phyloP scores from a whole-genome alignment of 192 early-diverging fungal species.

The Jimgerdemannia lactiflua region DNA sequence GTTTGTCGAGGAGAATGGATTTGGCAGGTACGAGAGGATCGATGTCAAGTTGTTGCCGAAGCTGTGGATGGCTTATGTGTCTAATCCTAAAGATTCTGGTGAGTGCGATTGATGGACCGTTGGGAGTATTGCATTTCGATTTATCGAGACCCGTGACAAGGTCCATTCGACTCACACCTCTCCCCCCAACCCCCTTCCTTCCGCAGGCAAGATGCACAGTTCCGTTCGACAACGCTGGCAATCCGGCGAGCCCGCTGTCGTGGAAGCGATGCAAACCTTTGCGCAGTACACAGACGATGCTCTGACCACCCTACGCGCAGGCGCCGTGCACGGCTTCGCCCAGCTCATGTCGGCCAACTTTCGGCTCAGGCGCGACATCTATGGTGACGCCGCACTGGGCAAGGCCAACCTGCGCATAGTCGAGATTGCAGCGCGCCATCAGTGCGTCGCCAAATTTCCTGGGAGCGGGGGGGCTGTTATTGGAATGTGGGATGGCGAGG shows the following conservation, averaged over 20 bases:
- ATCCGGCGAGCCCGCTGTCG: conserved; percentile 51
- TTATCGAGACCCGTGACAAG: too few relatives aligned
- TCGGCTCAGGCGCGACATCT: conserved; percentile 39
- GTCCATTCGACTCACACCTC: too few relatives aligned
- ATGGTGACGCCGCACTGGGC: conserved; percentile 51
- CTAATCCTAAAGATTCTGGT: conserved; percentile 52
- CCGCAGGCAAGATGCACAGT: conserved; percentile 43
- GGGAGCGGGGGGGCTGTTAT: conserved; percentile 61
- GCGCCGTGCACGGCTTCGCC: conserved; percentile 34
- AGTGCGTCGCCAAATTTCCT: conserved; percentile 54
- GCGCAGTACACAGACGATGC: conserved; percentile 36
- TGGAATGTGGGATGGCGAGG: conserved; percentile 45
- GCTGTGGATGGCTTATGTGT: conserved; percentile 51
- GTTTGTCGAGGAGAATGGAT: conserved; percentile 41
- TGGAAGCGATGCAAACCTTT: conserved; percentile 52
- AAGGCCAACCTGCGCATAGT: conserved; percentile 48
- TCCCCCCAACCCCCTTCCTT: too few relatives aligned
- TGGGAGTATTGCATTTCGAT: neutral
- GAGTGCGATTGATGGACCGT: neutral
- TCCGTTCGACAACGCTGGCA: conserved; percentile 45
- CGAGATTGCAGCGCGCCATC: conserved; percentile 32
- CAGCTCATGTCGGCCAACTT: conserved; percentile 58
- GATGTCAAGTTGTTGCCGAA: conserved; percentile 33
- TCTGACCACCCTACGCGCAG: conserved; percentile 18
- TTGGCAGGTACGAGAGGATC: conserved; percentile 47